Evolutionary conservation across 2,329 filamentous ascomycete genomes (phyloP).

Genomic region (Stylonectria norvegica): DNA sequence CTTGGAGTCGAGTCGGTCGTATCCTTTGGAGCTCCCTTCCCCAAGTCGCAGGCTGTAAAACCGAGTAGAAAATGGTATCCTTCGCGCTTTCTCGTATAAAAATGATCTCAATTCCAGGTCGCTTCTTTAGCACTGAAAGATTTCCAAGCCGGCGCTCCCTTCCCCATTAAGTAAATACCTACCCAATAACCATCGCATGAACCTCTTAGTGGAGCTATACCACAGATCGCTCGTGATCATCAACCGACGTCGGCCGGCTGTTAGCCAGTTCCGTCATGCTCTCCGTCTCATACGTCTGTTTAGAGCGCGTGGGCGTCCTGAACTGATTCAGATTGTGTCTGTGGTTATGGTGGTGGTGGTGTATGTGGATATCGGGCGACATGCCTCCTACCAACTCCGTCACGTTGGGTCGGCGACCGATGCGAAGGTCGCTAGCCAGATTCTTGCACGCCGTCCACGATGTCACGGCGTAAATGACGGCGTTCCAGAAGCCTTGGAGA

Average conservation of each 20-base stretch:
- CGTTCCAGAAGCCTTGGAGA: constrained; percentile 82
- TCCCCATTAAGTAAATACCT: no score
- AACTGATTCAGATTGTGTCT: constrained; percentile 30
- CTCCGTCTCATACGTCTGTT: constrained; percentile 44
- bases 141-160: no score
- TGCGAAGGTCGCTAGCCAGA: constrained; percentile 38
- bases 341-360: constrained; percentile 10
- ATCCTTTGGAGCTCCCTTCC: no score
- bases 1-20: no score
- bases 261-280: constrained; percentile 50
- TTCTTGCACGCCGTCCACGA: constrained; percentile 61
- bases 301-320: constrained; percentile 28
- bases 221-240: constrained; percentile 18
- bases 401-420: constrained; percentile 28
- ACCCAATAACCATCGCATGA: no score
- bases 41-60: no score
- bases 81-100: no score
- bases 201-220: no score
- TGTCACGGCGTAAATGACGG: constrained; percentile 69
- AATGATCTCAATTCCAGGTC: no score
- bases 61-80: no score
- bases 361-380: constrained; percentile 11
- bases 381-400: constrained; percentile 34
- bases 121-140: no score
- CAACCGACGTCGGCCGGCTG: constrained; percentile 36